These are phyloP conservation scores for Sonneratia caseolaris DNA, from an alignment of 345 rosid species.

Conservation along the genomic window DNA sequence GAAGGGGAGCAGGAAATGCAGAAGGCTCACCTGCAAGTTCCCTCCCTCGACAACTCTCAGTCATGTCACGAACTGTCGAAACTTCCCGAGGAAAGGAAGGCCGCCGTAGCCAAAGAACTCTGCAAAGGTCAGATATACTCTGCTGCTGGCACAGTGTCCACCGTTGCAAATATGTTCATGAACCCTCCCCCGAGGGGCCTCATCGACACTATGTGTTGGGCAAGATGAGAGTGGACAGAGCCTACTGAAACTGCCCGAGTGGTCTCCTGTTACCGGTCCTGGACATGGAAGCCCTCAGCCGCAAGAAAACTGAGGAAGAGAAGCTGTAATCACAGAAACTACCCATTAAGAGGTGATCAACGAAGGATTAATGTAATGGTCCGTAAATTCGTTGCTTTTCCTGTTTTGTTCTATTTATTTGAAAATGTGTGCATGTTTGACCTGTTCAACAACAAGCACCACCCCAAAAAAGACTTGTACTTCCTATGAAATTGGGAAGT, in stretches of 20 bases:
- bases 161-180: conserved; percentile 41
- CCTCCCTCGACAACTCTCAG: no score
- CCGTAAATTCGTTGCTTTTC: no score
- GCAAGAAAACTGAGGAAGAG: conserved; percentile 59
- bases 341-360: conserved; percentile 39
- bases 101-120: neutral
- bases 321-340: conserved; percentile 31
- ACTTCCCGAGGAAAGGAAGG: no score
- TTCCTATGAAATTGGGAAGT: no score
- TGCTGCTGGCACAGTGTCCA: conserved; percentile 43
- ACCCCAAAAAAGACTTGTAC: no score
- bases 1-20: no score
- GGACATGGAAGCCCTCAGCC: conserved; percentile 65
- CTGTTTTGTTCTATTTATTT: no score
- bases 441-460: no score
- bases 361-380: conserved; percentile 25
- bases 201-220: conserved; percentile 16
- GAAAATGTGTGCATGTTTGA: no score
- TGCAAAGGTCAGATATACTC: conserved; percentile 27
- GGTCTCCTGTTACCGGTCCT: conserved; percentile 77
- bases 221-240: conserved; percentile 15
- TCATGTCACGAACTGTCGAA: no score
- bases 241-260: conserved; percentile 56
- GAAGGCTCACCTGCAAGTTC: no score
- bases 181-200: conserved; percentile 27